phyloP scores from a whole-genome alignment of 228 moss, liverwort and hornwort genomes.

The Sphagnum fallax region DNA sequence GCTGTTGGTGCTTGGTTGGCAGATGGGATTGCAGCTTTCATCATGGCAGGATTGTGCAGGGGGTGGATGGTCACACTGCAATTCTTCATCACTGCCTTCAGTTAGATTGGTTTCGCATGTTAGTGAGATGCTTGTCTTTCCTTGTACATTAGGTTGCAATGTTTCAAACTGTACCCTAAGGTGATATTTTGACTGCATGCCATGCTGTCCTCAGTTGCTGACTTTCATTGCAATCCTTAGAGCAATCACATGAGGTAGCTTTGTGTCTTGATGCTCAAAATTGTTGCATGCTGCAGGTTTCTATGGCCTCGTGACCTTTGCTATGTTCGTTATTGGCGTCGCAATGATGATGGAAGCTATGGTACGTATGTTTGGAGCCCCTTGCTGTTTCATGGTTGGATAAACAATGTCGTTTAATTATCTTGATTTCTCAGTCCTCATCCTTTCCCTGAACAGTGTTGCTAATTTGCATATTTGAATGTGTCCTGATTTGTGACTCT shows the following conservation, averaged over 20 bases:
- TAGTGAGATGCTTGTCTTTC: conserved; percentile 10
- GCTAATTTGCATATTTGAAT: not conserved
- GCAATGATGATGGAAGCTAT: conserved; percentile 86
- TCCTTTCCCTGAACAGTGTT: too few species aligned
- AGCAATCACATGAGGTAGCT: too few species aligned
- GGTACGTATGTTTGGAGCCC: conserved; percentile 23
- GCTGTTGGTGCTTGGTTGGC: conserved; percentile 16
- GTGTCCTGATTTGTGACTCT: not conserved
- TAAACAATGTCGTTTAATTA: too few species aligned
- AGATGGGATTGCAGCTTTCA: conserved; percentile 95
- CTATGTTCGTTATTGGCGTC: conserved; percentile 85
- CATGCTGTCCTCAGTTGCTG: too few species aligned
- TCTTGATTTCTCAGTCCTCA: not conserved
- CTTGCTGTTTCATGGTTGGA: not conserved
- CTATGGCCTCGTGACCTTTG: conserved; percentile 95
- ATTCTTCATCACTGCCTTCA: conserved; percentile 71
- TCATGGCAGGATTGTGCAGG: conserved; percentile 63
- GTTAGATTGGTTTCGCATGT: conserved; percentile 79
- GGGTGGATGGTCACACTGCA: conserved; percentile 74
- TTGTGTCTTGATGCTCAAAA: too few species aligned
- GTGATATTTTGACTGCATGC: not conserved
- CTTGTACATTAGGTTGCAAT: not conserved
- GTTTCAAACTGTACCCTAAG: not conserved
- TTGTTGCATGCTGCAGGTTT: conserved; percentile 35
- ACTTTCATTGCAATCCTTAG: too few species aligned